These are phyloP conservation scores for Venturia carpophila DNA, from an alignment of 2,329 filamentous ascomycete species.

Conservation along the genomic window DNA sequence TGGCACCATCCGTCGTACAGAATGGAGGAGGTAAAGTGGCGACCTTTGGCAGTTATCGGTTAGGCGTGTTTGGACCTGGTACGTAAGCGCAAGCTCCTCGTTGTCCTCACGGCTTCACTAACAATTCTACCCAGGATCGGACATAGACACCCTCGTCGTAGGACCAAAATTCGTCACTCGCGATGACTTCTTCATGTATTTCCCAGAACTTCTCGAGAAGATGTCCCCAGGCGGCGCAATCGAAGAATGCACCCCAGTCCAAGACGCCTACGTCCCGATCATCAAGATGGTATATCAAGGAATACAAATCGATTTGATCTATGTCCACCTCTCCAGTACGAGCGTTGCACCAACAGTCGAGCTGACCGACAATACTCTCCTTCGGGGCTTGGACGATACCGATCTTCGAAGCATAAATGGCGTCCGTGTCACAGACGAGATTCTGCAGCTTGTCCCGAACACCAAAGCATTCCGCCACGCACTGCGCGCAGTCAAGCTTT, in stretches of 20 bases:
- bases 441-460: conserved; percentile 80
- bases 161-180: conserved; percentile 82
- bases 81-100: background rate
- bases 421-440: conserved; percentile 88
- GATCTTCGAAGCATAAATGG: conserved; percentile 89
- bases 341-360: conserved; percentile 52
- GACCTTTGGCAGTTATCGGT: conserved; percentile 89
- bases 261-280: conserved; percentile 89
- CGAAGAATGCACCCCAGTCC: conserved; percentile 74
- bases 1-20: conserved; percentile 70
- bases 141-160: conserved; percentile 94
- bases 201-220: conserved; percentile 69
- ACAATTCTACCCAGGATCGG: conserved; percentile 55
- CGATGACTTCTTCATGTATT: conserved; percentile 86
- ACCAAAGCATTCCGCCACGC: conserved; percentile 83
- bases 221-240: conserved; percentile 74
- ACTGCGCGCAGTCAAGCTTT: conserved; percentile 86
- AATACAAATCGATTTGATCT: conserved; percentile 90
- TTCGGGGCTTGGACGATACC: conserved; percentile 78
- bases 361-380: conserved; percentile 72
- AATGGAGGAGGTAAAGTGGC: conserved; percentile 87
- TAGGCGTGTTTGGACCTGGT: conserved; percentile 80
- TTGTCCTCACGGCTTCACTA: background rate
- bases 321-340: conserved; percentile 36
- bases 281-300: conserved; percentile 90